phyloP scores from a whole-genome alignment of 2,329 filamentous ascomycete genomes.

The Hysterium pulicare region DNA sequence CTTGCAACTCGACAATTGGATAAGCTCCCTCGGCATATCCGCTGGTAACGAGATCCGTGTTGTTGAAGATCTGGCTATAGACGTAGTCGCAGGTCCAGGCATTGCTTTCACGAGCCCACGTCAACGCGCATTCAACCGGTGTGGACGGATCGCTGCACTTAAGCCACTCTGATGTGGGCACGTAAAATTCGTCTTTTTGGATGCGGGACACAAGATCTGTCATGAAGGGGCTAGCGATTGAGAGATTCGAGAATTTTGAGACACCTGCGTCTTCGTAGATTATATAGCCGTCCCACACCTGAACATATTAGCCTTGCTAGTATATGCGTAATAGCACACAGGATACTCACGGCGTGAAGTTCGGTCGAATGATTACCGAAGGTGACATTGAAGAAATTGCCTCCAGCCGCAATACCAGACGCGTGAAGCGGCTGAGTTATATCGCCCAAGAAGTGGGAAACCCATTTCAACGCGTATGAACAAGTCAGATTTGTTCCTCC shows the following conservation, averaged over 20 bases:
- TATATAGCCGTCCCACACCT: slow-evolving; percentile 41
- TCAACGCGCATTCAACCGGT: slow-evolving; percentile 31
- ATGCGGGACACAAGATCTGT: slow-evolving; percentile 33
- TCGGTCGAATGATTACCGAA: slow-evolving; percentile 33
- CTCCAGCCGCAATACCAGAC: slow-evolving; percentile 35
- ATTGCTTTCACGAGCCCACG: slow-evolving; percentile 40
- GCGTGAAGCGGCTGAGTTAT: slow-evolving; percentile 43
- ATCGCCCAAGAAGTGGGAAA: slow-evolving; percentile 41
- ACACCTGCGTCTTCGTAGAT: slow-evolving; percentile 36
- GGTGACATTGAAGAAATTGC: slow-evolving; percentile 37
- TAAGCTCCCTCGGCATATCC: slow-evolving; percentile 39
- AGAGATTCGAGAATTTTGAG: slow-evolving; percentile 31
- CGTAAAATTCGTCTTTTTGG: slow-evolving; percentile 31
- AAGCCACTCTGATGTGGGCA: slow-evolving; percentile 35
- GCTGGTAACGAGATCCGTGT: slow-evolving; percentile 31
- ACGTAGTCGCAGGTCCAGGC: slow-evolving; percentile 40
- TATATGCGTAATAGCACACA: background rate
- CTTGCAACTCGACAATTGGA: slow-evolving; percentile 40
- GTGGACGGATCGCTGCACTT: slow-evolving; percentile 32
- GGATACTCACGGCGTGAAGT: slow-evolving; percentile 34
- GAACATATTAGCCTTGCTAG: slow-evolving; percentile 10
- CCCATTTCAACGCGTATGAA: slow-evolving; percentile 42
- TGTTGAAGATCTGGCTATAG: slow-evolving; percentile 28
- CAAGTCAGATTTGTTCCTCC: slow-evolving; percentile 34
- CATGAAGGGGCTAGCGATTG: slow-evolving; percentile 38